A percentile compares a stretch with the other conserved stretches of the same genome.
phyloP scores from a whole-genome alignment of 2,329 filamentous ascomycete species.

The Cercospora sojina region DNA sequence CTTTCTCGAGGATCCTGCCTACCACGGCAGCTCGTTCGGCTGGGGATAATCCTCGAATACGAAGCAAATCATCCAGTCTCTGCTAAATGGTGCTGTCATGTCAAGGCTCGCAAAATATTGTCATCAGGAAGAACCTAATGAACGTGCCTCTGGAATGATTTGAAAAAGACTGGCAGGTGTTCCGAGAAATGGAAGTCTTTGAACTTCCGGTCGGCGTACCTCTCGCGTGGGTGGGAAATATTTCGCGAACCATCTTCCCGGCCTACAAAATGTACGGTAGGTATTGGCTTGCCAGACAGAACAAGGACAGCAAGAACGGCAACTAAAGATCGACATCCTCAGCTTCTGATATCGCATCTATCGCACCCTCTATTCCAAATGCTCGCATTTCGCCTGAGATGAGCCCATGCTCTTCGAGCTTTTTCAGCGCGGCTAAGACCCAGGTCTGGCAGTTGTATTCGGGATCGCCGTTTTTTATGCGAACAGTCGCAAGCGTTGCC shows the following conservation, averaged over 20 bases:
- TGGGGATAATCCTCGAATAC: too few species aligned
- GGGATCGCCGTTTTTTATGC: constrained; percentile 11
- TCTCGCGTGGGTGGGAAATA: constrained; percentile 21
- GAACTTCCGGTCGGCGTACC: constrained; percentile 22
- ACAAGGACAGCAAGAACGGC: not conserved
- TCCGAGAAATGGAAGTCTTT: constrained; percentile 30
- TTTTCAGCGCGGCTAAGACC: constrained; percentile 15
- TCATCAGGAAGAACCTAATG: too few species aligned
- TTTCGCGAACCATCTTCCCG: constrained; percentile 13
- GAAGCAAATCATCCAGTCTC: too few species aligned
- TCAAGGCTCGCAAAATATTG: too few species aligned
- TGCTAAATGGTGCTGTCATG: too few species aligned
- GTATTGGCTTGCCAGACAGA: constrained; percentile 9
- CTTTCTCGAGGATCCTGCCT: not conserved
- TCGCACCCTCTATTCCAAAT: constrained; percentile 17
- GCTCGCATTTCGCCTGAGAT: constrained; percentile 11
- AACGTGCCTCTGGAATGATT: constrained; percentile 13
- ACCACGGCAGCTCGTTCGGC: not conserved
- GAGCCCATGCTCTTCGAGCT: not conserved
- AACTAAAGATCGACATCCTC: constrained; percentile 9
- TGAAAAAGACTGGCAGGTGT: constrained; percentile 28
- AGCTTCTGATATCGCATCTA: constrained; percentile 14
- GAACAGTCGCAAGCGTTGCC: constrained; percentile 9
- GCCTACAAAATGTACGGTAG: constrained; percentile 9
- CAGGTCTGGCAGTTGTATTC: constrained; percentile 23